A percentile compares a stretch with the other conserved stretches of the same genome.
phyloP scores from a whole-genome alignment of 78 protist species.

The Polysphondylium violaceum region DNA sequence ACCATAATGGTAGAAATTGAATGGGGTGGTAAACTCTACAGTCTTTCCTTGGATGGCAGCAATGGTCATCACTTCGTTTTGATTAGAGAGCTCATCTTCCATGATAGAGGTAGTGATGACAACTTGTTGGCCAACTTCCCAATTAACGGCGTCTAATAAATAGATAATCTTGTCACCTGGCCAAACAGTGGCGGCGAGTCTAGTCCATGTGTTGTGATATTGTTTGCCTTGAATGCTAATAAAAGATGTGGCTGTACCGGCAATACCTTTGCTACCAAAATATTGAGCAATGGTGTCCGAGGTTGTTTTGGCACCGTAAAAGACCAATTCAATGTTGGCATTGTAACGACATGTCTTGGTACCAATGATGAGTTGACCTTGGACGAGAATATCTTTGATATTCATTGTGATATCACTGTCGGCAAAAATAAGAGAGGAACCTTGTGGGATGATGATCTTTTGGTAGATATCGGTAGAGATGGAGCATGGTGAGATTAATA shows the following conservation, averaged over 20 bases:
- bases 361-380: constrained; percentile 63
- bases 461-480: constrained; percentile 7
- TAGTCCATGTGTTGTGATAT: constrained; percentile 84
- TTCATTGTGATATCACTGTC: constrained; percentile 37
- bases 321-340: constrained; percentile 13
- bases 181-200: constrained; percentile 70
- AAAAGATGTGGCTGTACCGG: constrained; percentile 41
- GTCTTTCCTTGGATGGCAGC: constrained; percentile 33
- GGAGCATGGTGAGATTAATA: constrained; percentile 58
- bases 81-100: constrained; percentile 31
- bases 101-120: constrained; percentile 74
- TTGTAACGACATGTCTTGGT: constrained; percentile 33
- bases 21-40: constrained; percentile 31
- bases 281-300: constrained; percentile 32
- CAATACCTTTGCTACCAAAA: constrained; percentile 75
- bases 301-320: constrained; percentile 44
- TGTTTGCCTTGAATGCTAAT: constrained; percentile 74
- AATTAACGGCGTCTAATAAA: constrained; percentile 77
- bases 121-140: constrained; percentile 84
- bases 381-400: constrained; percentile 32
- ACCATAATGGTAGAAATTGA: constrained; percentile 68
- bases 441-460: constrained; percentile 36
- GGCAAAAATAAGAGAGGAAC: constrained; percentile 23
- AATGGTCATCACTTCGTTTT: constrained; percentile 81
- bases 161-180: constrained; percentile 50